Evolutionary conservation across 805 yeast genomes (phyloP).

Genomic region (Pichia nanzhaoensis): DNA sequence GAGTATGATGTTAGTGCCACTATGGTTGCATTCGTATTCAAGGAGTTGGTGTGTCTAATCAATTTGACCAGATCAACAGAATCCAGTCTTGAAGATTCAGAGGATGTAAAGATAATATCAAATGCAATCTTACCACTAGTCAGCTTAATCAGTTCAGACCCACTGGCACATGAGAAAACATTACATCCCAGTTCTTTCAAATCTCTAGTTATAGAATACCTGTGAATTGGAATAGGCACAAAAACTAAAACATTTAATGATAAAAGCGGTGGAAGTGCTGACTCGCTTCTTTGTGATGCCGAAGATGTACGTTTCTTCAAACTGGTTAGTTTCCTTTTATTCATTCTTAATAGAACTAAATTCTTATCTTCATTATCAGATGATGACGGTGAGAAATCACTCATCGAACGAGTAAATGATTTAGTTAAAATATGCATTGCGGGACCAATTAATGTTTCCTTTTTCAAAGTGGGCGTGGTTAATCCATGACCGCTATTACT

Average conservation of each 20-base stretch:
- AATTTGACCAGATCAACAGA: conserved; percentile 73
- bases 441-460: conserved; percentile 14
- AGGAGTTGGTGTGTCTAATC: conserved; percentile 65
- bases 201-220: conserved; percentile 58
- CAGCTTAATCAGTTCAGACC: conserved; percentile 75
- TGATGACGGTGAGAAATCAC: conserved; percentile 45
- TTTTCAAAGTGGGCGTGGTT: not conserved
- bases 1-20: conserved; percentile 68
- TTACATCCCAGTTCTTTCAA: conserved; percentile 70
- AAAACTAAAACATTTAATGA: conserved; percentile 67
- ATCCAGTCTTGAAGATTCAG: conserved; percentile 58
- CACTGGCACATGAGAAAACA: conserved; percentile 69
- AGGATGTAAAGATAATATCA: conserved; percentile 75
- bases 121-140: conserved; percentile 79
- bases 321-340: conserved; percentile 21
- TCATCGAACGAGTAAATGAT: conserved; percentile 13
- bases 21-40: conserved; percentile 72
- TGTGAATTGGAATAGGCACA: conserved; percentile 78
- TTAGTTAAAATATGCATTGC: conserved; percentile 24
- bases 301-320: not conserved
- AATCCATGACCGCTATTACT: conserved; percentile 1
- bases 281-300: not conserved
- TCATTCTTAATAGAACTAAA: conserved; percentile 46
- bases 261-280: conserved; percentile 1
- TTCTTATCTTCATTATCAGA: conserved; percentile 62